Percentiles rank a stretch among this genome's conserved stretches.
These are phyloP conservation scores for Starmerella kuoi DNA, from an alignment of 805 yeast species.

Conservation along the genomic window DNA sequence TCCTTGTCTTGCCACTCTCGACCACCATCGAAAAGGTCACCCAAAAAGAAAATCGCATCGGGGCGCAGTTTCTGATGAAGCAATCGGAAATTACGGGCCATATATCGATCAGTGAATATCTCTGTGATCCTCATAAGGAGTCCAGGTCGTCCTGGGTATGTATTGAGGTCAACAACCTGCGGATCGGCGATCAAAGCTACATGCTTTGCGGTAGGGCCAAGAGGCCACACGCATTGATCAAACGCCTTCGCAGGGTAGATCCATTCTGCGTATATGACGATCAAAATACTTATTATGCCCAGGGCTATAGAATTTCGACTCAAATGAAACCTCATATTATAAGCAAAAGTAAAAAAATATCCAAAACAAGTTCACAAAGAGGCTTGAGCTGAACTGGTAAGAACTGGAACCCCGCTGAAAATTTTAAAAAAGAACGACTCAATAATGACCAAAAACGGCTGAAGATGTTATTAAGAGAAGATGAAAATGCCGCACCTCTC, in stretches of 20 bases:
- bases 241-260: constrained; percentile 37
- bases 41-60: constrained; percentile 64
- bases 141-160: constrained; percentile 63
- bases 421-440: too few species aligned
- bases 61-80: constrained; percentile 54
- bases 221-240: constrained; percentile 44
- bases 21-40: constrained; percentile 93
- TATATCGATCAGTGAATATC: constrained; percentile 61
- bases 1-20: constrained; percentile 61
- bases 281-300: constrained; percentile 30
- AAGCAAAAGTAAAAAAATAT: neutral
- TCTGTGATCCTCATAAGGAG: constrained; percentile 44
- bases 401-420: too few species aligned
- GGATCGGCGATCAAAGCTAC: constrained; percentile 80
- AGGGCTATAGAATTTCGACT: constrained; percentile 1
- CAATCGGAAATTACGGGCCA: constrained; percentile 58
- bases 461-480: too few species aligned
- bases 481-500: too few species aligned
- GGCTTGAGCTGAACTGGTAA: neutral
- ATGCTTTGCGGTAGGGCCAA: constrained; percentile 13
- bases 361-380: neutral
- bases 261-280: constrained; percentile 45
- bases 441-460: too few species aligned
- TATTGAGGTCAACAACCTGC: constrained; percentile 76
- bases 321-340: constrained; percentile 4